Evolutionary conservation across 2,329 filamentous ascomycete species (phyloP), one percentile per base, ranked within the genome.

Genomic region (Pestalotiopsis sp.): DNA sequence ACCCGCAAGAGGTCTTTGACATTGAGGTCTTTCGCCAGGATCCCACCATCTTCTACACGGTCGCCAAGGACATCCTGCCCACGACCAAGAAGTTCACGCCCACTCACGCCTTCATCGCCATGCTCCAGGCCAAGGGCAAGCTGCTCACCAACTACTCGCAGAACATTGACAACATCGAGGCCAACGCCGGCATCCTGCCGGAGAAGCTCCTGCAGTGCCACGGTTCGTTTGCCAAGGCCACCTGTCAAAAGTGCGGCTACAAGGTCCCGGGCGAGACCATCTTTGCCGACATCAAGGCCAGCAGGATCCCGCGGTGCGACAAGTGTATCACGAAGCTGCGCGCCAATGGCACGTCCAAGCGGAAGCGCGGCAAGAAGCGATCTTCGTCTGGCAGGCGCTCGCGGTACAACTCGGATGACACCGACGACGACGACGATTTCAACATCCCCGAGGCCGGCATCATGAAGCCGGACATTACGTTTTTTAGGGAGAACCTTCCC

Each of bases 391-490:
- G 70, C 62, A 56, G 79, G 76, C 68, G 81, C 81, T 68, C 80
- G 78, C 71, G 80, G 52, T 80, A 85, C 14, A 84, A 86, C 66
- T 82, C 82, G 36, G 83, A 85, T 56, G 85, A 83, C 71, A 80
- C 83, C 70, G 77, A 70, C 52, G 87, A 88, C 12, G 87, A 88
- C 13, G 87, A 83, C 23, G 84, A 89, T 67, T 89, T 91, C 76
- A 86, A 91, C 72, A 88, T 92, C 52, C 89, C 90, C 2, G 85
- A 87, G 62, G 88, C 90, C 2, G 94, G 93, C 68, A 90, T 97
- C 77, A 97, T 97, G 94, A 97, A 93, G 86, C 96, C 96, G 9
- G 95, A 98, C 82, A 98, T 99, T 77, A 98, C 94, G 61, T 98
- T 99, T 84, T 98, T 98, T 76, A 95, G 95, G 73, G 96, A 99